phyloP scores from a whole-genome alignment of 1,284 basidiomycete species.

The Ganoderma sinense region DNA sequence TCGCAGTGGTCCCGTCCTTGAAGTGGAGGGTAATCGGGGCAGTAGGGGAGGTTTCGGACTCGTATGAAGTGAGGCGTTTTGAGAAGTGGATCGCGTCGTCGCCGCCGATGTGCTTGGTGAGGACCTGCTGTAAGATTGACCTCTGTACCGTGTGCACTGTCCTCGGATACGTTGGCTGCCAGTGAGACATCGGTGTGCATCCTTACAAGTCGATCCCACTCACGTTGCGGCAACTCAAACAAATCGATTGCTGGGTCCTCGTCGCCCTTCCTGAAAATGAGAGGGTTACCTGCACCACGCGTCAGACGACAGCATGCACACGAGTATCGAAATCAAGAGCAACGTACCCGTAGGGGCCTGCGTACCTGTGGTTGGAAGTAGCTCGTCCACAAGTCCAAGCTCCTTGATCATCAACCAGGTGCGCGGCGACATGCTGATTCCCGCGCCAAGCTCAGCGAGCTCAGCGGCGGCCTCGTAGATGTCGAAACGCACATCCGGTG shows the following conservation, averaged over 20 bases:
- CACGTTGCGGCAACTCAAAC: background rate
- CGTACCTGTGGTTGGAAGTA: slow-evolving; percentile 14
- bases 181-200: background rate
- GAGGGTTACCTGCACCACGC: background rate
- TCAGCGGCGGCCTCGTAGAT: slow-evolving; percentile 48
- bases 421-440: slow-evolving; percentile 41
- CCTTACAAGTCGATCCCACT: background rate
- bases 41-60: slow-evolving; percentile 35
- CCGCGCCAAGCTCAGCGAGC: slow-evolving; percentile 52
- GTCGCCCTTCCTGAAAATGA: background rate
- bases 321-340: no score
- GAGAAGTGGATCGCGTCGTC: slow-evolving; percentile 44
- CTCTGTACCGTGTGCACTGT: slow-evolving; percentile 4
- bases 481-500: slow-evolving; percentile 46
- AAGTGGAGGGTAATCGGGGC: slow-evolving; percentile 49
- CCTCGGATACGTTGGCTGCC: no score
- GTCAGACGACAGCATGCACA: no score
- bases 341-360: background rate
- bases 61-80: slow-evolving; percentile 58
- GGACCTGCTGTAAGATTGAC: background rate
- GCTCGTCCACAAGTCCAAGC: slow-evolving; percentile 34
- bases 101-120: background rate
- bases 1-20: slow-evolving; percentile 53
- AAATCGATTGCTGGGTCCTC: background rate
- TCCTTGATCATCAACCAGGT: slow-evolving; percentile 31